phyloP scores from a whole-genome alignment of 306 rosid genomes.

The Cucurbita ficifolia region DNA sequence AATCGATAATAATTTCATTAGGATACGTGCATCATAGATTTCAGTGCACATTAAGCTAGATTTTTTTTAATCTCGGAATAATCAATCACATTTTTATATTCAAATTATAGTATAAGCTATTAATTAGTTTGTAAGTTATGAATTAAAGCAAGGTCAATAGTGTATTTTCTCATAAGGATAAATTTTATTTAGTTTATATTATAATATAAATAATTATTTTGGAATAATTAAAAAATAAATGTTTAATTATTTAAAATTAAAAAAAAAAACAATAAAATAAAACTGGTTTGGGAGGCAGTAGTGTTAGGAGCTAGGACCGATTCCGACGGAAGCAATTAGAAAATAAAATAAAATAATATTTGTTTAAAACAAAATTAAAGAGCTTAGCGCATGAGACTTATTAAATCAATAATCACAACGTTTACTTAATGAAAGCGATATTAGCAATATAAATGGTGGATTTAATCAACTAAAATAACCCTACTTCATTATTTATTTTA shows the following conservation, averaged over 20 bases:
- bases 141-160: not conserved
- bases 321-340: not conserved
- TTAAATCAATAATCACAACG: not conserved
- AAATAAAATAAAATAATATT: not conserved
- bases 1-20: not conserved
- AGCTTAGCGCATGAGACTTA: not conserved
- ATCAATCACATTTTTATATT: not conserved
- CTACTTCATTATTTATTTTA: too few species aligned
- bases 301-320: too few species aligned
- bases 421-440: not conserved
- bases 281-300: too few species aligned
- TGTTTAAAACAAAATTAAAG: not conserved
- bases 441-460: too few species aligned
- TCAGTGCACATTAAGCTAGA: too few species aligned
- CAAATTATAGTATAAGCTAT: not conserved
- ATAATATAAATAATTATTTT: not conserved
- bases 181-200: too few species aligned
- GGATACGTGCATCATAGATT: too few species aligned
- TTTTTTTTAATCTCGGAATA: not conserved
- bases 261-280: too few species aligned
- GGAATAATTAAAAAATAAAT: not conserved
- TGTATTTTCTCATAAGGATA: not conserved
- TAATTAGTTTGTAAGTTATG: not conserved
- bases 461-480: too few species aligned
- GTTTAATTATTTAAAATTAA: not conserved